Evolutionary conservation across 768 basidiomycete species (phyloP).

Genomic region (Leccinum subgranulosum): DNA sequence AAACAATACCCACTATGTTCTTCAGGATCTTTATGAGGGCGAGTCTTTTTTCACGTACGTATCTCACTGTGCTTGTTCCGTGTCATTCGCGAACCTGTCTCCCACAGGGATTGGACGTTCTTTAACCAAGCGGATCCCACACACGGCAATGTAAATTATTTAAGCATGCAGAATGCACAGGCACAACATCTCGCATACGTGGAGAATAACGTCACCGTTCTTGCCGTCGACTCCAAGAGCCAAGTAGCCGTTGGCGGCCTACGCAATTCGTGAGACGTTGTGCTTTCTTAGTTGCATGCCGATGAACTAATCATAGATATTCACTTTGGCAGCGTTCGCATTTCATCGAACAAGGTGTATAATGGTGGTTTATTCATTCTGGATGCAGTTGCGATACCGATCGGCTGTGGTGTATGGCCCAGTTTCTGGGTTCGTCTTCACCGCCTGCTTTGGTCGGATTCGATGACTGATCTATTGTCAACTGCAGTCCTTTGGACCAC

Average conservation of each 20-base stretch:
- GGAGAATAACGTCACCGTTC: constrained; percentile 48
- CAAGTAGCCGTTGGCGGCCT: constrained; percentile 45
- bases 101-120: constrained; percentile 59
- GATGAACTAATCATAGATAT: constrained; percentile 4
- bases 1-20: constrained; percentile 26
- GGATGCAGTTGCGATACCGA: constrained; percentile 65
- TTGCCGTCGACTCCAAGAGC: constrained; percentile 62
- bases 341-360: constrained; percentile 57
- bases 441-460: background rate
- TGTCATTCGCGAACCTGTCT: background rate
- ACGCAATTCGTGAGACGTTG: constrained; percentile 45
- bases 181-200: constrained; percentile 57
- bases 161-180: constrained; percentile 44
- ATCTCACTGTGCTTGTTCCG: background rate
- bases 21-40: constrained; percentile 40
- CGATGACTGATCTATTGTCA: background rate
- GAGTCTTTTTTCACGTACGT: constrained; percentile 55
- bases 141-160: constrained; percentile 62
- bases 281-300: background rate
- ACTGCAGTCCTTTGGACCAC: constrained; percentile 41
- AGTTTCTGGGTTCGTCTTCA: constrained; percentile 48
- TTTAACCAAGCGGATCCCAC: constrained; percentile 63
- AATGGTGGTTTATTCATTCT: constrained; percentile 68
- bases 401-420: constrained; percentile 61
- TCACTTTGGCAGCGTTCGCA: constrained; percentile 51